Evolutionary conservation across 768 basidiomycete genomes (phyloP).

Genomic region (Gelatoporia subvermispora): DNA sequence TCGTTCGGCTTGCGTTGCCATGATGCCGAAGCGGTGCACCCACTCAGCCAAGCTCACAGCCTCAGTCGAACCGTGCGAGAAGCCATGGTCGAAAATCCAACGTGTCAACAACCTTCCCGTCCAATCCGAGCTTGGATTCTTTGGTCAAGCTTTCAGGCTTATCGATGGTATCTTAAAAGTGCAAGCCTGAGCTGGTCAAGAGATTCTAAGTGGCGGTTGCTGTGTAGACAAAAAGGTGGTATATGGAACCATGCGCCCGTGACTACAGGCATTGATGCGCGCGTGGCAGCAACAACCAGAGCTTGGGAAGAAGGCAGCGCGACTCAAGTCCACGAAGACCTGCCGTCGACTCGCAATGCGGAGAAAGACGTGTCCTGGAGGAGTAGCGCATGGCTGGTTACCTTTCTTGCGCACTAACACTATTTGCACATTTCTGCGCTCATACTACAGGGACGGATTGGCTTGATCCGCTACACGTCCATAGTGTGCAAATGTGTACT

Average conservation of each 20-base stretch:
- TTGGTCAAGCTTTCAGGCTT: constrained; percentile 66
- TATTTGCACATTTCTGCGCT: no score
- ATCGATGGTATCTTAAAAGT: constrained; percentile 69
- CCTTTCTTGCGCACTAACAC: no score
- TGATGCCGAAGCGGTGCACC: not conserved
- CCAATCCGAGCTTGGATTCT: constrained; percentile 53
- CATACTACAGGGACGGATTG: no score
- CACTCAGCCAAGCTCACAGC: not conserved
- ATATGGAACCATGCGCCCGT: not conserved
- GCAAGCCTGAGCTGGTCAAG: constrained; percentile 62
- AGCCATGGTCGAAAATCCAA: constrained; percentile 55
- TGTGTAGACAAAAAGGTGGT: constrained; percentile 85
- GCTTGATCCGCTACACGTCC: no score
- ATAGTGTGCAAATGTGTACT: no score
- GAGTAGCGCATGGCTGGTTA: constrained; percentile 74
- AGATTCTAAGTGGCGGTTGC: constrained; percentile 77
- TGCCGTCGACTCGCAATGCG: constrained; percentile 67
- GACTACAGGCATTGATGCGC: not conserved
- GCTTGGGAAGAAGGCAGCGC: constrained; percentile 68
- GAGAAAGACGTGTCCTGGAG: constrained; percentile 63
- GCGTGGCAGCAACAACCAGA: constrained; percentile 81
- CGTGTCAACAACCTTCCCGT: constrained; percentile 33
- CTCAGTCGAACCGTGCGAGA: constrained; percentile 20
- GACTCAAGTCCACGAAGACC: constrained; percentile 78
- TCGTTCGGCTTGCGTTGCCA: constrained; percentile 25